Conservation (phyloP, 2,329 filamentous ascomycete genomes). For the Fusarium sp. region DNA sequence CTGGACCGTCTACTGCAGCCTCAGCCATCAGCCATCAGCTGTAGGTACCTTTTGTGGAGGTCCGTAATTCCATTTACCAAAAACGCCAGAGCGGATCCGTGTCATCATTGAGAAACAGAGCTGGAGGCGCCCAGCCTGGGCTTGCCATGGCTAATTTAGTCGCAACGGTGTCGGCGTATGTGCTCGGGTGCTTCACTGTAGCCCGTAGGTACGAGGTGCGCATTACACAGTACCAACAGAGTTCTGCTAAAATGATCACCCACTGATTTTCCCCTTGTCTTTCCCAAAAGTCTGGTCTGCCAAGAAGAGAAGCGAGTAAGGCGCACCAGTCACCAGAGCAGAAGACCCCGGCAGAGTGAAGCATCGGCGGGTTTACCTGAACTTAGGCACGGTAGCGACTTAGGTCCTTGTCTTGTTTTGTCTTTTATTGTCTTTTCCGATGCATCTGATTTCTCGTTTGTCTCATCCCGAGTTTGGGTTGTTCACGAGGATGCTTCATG, state of each 20-base stretch:
- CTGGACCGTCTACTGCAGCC: neutral
- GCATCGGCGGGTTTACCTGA: constrained; percentile 16
- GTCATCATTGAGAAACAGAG: constrained; percentile 21
- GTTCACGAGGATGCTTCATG: constrained; percentile 26
- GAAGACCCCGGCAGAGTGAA: constrained; percentile 2
- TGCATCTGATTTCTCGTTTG: constrained; percentile 10
- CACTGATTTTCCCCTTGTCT: constrained; percentile 4
- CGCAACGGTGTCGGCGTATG: constrained; percentile 22
- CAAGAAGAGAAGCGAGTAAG: constrained; percentile 24
- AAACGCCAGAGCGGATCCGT: constrained; percentile 31
- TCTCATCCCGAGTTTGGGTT: constrained; percentile 5
- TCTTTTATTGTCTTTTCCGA: neutral
- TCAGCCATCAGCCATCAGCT: constrained; percentile 7
- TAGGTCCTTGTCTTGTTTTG: constrained; percentile 4
- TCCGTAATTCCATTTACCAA: constrained; percentile 16
- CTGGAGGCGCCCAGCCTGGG: neutral
- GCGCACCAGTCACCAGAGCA: constrained; percentile 21
- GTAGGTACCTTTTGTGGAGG: neutral
- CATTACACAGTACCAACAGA: neutral
- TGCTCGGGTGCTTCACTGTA: neutral
- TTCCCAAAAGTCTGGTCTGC: constrained; percentile 21
- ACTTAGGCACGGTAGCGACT: constrained; percentile 5
- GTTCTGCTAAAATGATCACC: constrained; percentile 9
- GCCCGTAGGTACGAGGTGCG: neutral
- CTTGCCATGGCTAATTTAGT: constrained; percentile 19